These are phyloP conservation scores for Coemansia sp. DNA, from an alignment of 192 early-diverging fungal species.

Conservation along the genomic window DNA sequence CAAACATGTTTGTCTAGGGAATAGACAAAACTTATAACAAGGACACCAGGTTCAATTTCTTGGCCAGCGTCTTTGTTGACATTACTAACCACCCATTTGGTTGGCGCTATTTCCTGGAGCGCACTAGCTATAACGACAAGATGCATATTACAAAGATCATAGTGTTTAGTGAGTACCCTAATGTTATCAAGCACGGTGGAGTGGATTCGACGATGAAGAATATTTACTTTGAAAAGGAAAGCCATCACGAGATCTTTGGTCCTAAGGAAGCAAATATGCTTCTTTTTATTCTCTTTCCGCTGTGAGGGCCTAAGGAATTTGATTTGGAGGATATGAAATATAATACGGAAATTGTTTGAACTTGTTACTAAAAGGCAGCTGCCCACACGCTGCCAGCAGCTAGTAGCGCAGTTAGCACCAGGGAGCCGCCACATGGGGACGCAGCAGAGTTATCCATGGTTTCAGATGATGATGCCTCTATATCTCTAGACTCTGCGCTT, in stretches of 20 bases:
- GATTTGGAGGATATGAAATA: too few relatives aligned
- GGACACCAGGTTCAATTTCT: conserved; percentile 28
- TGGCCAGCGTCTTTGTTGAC: conserved; percentile 93
- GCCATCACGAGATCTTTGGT: conserved; percentile 69
- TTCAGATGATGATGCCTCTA: conserved; percentile 7
- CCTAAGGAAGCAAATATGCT: conserved; percentile 66
- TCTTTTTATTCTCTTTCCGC: too few relatives aligned
- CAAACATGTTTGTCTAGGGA: conserved; percentile 64
- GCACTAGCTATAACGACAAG: conserved; percentile 63
- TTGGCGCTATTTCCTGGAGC: conserved; percentile 70
- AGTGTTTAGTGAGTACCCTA: conserved; percentile 81
- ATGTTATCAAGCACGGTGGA: conserved; percentile 79
- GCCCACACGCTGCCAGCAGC: conserved; percentile 11
- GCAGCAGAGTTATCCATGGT: conserved; percentile 15
- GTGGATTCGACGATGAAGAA: conserved; percentile 73
- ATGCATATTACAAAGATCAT: conserved; percentile 83
- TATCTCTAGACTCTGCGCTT: neutral
- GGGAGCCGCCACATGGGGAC: neutral
- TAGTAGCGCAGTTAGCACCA: neutral
- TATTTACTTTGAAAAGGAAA: conserved; percentile 76
- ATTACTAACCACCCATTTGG: conserved; percentile 70
- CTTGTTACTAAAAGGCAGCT: neutral
- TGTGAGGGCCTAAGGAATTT: too few relatives aligned
- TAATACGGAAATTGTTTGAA: neutral
- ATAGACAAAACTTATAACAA: too few relatives aligned